Evolutionary conservation across 768 basidiomycete genomes (phyloP), one percentile per base, ranked within the genome.

Genomic region (Coprinellus aureogranulatus): DNA sequence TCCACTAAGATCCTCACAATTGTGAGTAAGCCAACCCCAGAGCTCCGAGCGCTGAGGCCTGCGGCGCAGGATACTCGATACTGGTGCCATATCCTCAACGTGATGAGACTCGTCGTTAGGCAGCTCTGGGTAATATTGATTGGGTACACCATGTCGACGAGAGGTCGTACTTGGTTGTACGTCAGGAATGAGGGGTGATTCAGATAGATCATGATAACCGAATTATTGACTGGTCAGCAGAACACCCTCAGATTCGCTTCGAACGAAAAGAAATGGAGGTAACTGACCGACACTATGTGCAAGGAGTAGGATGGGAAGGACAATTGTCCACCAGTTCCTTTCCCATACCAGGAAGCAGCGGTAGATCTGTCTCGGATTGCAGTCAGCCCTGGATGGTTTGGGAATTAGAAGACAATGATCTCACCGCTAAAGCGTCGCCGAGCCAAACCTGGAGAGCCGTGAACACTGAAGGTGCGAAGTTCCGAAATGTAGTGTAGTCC

Each of bases 261-360:
- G 11, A 22, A 45, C 22, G 22, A 39, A 39, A 39, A 39, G 37
- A 39, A 22, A 12, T 22, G 54, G 16, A 23, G 42, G 10, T 46
- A 47, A 41, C 54, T 5, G n/a, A n/a, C n/a, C n/a, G n/a, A 55
- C 34, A 25, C 54, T 55, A 5, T 31, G 27, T 10, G 34, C 9
- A n/a, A 55, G 37, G 4, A 55, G 54, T 27, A 47, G 4, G 12
- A 44, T 40, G 12, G 54, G 54, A 11, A 55, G 12, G 3, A 31
- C 18, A 16, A 55, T 37, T 6, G 47, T 39, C 22, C 28, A 55
- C 25, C 44, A 55, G 30, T 47, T 55, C 23, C 9, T 39, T 9
- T 39, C 28, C 54, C 54, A 55, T 11, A 55, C 41, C 12, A 55
- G 6, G 28, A 55, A 45, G 44, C 54, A 55, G 9, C 54, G 54